These are phyloP conservation scores for Botryotinia convoluta DNA, from an alignment of 2,329 filamentous ascomycete species.

Conservation along the genomic window DNA sequence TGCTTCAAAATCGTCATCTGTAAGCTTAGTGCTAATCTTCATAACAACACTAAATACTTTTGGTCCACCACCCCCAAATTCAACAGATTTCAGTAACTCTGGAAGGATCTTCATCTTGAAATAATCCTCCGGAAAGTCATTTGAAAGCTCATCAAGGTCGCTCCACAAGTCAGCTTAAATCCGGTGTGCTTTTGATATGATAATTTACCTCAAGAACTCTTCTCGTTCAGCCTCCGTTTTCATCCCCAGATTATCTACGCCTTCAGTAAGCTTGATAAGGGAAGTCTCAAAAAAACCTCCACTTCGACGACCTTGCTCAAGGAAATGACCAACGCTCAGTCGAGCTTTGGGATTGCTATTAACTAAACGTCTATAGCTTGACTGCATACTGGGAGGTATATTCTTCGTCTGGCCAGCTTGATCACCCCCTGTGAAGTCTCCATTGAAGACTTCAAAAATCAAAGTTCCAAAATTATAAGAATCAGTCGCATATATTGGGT, in stretches of 20 bases:
- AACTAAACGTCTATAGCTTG: conserved; percentile 84
- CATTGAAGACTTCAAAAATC: conserved; percentile 90
- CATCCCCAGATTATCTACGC: conserved; percentile 86
- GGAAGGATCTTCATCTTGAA: conserved; percentile 97
- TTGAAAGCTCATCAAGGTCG: conserved; percentile 80
- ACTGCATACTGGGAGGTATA: conserved; percentile 83
- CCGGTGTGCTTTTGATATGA: background rate
- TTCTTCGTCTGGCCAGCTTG: conserved; percentile 83
- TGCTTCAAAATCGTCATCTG: conserved; percentile 83
- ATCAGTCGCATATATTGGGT: conserved; percentile 78
- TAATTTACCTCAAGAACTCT: conserved; percentile 68
- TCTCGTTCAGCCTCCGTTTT: conserved; percentile 84
- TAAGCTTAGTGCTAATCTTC: conserved; percentile 84
- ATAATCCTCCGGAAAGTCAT: conserved; percentile 96
- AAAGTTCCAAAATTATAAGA: conserved; percentile 82
- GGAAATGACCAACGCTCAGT: conserved; percentile 77
- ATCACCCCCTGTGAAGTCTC: conserved; percentile 70
- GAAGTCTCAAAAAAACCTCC: conserved; percentile 92
- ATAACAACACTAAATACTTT: conserved; percentile 86
- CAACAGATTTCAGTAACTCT: conserved; percentile 96
- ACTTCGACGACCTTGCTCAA: conserved; percentile 80
- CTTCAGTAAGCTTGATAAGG: conserved; percentile 86
- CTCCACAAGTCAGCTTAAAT: conserved; percentile 36
- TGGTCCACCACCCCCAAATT: conserved; percentile 92
- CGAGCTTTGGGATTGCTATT: conserved; percentile 88